Base-by-base conservation (phyloP, 163 green algal species). In the Chlamydomonas reinhardtii region DNA sequence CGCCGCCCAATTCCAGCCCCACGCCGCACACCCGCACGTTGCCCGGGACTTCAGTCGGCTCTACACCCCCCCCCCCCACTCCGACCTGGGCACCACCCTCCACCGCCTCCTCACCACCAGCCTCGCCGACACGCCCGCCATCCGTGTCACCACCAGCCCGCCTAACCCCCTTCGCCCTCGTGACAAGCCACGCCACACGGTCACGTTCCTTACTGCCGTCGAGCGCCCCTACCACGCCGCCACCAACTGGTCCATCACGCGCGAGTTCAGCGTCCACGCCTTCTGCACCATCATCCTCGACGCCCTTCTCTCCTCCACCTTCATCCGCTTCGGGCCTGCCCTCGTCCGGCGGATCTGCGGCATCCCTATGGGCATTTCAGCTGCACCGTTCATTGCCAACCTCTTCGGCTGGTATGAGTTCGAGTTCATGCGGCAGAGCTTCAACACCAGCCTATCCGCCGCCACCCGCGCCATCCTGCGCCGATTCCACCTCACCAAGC, bases 341-440 rank as follows among this genome's bases (percentile, higher is more conserved):
- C 69, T 74, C 34, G 69, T 74, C 0, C 29, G 3, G 0, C 69
- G 56, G 19, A 32, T 74, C 35, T 74, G 69, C 29, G 69, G 69
- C 34, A 54, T 74, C 22, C 69, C 69, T 35, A 74, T 74, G 69
- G 69, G 69, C 69, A 74, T 74, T 22, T 74, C 69, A 37, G 34
- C 69, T 15, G 69, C 69, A 0, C 69, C 69, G 16, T 74, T 56
- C 20, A 74, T 74, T 19, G 69, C 69, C 34, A 74, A 74, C 69
- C 34, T 74, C 5, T 74, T 74, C 34, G 48, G 48, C 69, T 74
- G 22, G 69, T 22, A 17, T 34, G 34, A 74, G 34, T 74, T 74
- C 35, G 35, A 56, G 2, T 74, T 74, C 35, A 37, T 74, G 34
- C 20, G 22, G 5, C 69, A 74, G 69, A 39, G 14, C 66, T 4